phyloP scores from a whole-genome alignment of 257 asterid genomes.

The Vinca minor region DNA sequence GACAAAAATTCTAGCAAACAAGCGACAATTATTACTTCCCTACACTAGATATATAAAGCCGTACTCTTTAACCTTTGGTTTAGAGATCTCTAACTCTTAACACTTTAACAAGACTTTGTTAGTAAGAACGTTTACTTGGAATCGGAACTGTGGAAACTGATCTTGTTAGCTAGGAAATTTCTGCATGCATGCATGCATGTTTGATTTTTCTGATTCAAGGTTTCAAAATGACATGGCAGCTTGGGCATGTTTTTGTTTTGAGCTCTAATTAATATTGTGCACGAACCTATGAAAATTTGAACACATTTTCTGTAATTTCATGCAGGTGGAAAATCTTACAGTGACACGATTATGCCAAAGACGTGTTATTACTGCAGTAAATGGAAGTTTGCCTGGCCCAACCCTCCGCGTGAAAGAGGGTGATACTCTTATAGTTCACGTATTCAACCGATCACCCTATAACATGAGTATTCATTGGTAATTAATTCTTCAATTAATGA shows the following conservation, averaged over 20 bases:
- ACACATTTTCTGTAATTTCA: neutral
- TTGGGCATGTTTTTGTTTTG: neutral
- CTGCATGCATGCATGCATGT: too few species aligned
- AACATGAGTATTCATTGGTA: slow-evolving; percentile 63
- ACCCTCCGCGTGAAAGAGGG: slow-evolving; percentile 52
- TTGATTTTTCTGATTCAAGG: neutral
- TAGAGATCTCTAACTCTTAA: too few species aligned
- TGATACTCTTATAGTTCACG: slow-evolving; percentile 52
- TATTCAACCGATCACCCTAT: slow-evolving; percentile 47
- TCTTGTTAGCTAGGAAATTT: neutral
- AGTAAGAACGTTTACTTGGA: too few species aligned
- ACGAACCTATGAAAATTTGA: neutral
- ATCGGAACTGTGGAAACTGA: too few species aligned
- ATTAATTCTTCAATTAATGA: too few species aligned
- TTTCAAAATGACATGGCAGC: neutral
- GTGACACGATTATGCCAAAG: slow-evolving; percentile 38
- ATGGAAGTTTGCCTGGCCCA: slow-evolving; percentile 65
- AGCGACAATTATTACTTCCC: too few species aligned
- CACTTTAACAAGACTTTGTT: too few species aligned
- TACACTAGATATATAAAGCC: too few species aligned
- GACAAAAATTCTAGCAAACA: too few species aligned
- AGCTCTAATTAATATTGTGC: too few species aligned
- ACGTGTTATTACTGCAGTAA: slow-evolving; percentile 56
- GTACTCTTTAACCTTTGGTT: too few species aligned
- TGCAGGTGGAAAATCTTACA: slow-evolving; percentile 51